These are phyloP conservation scores for Vitis hybrid DNA, from an alignment of 177 flowering plant genomes.

Conservation along the genomic window DNA sequence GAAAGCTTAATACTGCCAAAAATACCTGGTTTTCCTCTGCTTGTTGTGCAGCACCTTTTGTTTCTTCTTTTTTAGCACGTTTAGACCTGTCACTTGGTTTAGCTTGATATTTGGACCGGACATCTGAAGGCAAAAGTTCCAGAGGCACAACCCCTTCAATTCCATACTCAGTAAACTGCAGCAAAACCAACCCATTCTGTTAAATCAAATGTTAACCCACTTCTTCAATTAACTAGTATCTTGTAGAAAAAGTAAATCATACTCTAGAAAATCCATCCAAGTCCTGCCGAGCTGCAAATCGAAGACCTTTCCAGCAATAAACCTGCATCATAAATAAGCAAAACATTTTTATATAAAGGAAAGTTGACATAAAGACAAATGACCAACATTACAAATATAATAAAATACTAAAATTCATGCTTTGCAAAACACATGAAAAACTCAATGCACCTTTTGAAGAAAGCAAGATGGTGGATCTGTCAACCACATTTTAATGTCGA, in stretches of 20 bases:
- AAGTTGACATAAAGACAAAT: background rate
- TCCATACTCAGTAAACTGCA: slow-evolving; percentile 91
- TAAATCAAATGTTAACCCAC: background rate
- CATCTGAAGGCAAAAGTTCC: slow-evolving; percentile 81
- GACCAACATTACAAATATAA: background rate
- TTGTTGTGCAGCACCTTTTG: slow-evolving; percentile 55
- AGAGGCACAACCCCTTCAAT: slow-evolving; percentile 94
- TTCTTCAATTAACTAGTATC: too few relatives aligned
- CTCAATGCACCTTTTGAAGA: background rate
- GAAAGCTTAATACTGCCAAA: background rate
- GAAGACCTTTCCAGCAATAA: slow-evolving; percentile 88
- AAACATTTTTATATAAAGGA: slow-evolving; percentile 12
- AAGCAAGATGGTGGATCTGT: background rate
- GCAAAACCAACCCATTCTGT: background rate
- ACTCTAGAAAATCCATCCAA: slow-evolving; percentile 97
- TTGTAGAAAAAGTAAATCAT: slow-evolving; percentile 19
- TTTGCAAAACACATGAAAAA: background rate
- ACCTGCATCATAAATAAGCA: too few relatives aligned
- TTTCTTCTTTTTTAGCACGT: slow-evolving; percentile 85
- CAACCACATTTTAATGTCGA: background rate
- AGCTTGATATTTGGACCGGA: slow-evolving; percentile 73
- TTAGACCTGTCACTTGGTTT: slow-evolving; percentile 78
- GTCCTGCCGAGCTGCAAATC: slow-evolving; percentile 93
- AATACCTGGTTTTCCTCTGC: slow-evolving; percentile 80
- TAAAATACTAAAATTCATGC: background rate